phyloP scores from a whole-genome alignment of 805 yeast species.

The Saccharomyces jurei region DNA sequence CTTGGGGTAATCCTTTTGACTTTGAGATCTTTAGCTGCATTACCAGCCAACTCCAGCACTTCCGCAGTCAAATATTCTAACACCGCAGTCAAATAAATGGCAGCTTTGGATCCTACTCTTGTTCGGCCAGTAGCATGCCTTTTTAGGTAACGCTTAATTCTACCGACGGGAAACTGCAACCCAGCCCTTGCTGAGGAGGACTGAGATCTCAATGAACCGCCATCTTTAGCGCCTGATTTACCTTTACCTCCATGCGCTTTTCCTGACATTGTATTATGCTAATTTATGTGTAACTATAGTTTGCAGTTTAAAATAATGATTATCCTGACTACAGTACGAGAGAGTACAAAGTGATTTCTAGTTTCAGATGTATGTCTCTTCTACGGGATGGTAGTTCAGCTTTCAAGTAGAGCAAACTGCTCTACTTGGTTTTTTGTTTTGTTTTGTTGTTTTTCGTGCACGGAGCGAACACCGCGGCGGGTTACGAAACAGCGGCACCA shows the following conservation, averaged over 20 bases:
- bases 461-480: not conserved
- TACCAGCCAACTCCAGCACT: conserved; percentile 95
- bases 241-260: conserved; percentile 97
- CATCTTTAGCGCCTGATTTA: conserved; percentile 76
- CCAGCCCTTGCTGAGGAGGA: conserved; percentile 95
- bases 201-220: conserved; percentile 48
- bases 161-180: conserved; percentile 94
- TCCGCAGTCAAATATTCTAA: conserved; percentile 94
- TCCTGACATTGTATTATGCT: conserved; percentile 61
- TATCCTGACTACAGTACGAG: not conserved
- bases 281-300: not conserved
- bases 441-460: not conserved
- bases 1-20: conserved; percentile 97
- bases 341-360: not conserved
- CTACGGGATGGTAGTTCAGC: not conserved
- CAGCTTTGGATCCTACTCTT: conserved; percentile 90
- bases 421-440: conserved; percentile 1
- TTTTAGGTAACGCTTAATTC: conserved; percentile 94
- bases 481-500: not conserved
- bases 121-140: conserved; percentile 77
- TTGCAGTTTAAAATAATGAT: not conserved
- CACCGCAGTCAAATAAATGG: conserved; percentile 92
- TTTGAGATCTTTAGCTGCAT: conserved; percentile 92
- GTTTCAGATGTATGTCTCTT: not conserved
- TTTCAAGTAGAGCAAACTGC: not conserved